A percentile compares a stretch with the other conserved stretches of the same genome.
These are phyloP conservation scores for Globisporangium radiosum DNA, from an alignment of 352 stramenopile genomes.

Conservation along the genomic window DNA sequence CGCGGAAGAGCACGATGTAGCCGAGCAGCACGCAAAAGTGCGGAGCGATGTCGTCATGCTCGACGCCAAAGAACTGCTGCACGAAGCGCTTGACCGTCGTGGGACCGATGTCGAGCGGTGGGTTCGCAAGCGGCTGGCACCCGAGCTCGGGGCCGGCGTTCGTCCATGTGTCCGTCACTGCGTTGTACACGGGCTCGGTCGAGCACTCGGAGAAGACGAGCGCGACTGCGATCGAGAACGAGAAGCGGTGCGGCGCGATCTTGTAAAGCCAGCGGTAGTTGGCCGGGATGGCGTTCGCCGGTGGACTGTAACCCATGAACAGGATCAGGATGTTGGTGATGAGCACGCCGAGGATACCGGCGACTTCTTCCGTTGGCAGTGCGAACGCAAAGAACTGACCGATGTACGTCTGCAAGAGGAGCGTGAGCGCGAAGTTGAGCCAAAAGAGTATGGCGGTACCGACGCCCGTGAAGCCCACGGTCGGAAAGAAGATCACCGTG, in stretches of 20 bases:
- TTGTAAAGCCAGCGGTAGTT: conserved; percentile 38
- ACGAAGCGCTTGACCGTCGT: conserved; percentile 19
- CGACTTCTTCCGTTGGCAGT: conserved; percentile 26
- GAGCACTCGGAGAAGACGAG: conserved; percentile 25
- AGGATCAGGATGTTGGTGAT: conserved; percentile 31
- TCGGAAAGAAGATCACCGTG: conserved; percentile 38
- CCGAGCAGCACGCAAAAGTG: conserved; percentile 24
- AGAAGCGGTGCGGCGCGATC: conserved; percentile 30
- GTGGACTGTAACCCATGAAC: conserved; percentile 35
- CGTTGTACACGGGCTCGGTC: conserved; percentile 18
- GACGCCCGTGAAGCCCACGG: conserved; percentile 36
- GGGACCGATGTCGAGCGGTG: conserved; percentile 17
- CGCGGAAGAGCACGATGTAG: no score
- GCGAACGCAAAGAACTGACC: conserved; percentile 30
- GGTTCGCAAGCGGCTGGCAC: conserved; percentile 12
- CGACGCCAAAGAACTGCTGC: conserved; percentile 18
- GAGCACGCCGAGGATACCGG: conserved; percentile 30
- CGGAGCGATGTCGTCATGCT: conserved; percentile 22
- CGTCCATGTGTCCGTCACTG: conserved; percentile 4
- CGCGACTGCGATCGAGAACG: conserved; percentile 16
- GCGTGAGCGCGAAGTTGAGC: conserved; percentile 23
- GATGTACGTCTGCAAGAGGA: conserved; percentile 33
- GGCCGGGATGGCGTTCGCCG: conserved; percentile 21
- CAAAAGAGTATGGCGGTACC: conserved; percentile 30
- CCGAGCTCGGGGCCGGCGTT: conserved; percentile 3